Evolutionary conservation across 768 basidiomycete species (phyloP), one percentile per base, ranked within the genome.

Genomic region (Phylloporus arenicola): DNA sequence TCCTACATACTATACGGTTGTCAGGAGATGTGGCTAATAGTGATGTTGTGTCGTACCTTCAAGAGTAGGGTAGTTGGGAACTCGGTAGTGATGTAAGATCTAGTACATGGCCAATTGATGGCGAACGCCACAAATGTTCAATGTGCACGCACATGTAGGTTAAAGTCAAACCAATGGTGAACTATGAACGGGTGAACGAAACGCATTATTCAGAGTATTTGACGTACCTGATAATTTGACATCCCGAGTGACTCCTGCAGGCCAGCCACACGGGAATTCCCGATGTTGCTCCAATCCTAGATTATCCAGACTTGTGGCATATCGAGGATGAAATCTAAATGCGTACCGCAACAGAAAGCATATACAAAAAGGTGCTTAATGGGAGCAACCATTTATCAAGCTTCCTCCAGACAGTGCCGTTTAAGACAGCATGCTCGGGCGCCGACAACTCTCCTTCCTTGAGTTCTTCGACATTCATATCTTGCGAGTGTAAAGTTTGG

Each of bases 201-300:
- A 6, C 4, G 17, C 3, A 22, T n/a, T 2, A 11, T n/a, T 20
- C 2, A 6, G 13, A 22, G 27, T 1, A 44, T 6, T 30, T 9
- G 17, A 42, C 41, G 4, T 38, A 63, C 64, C 48, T 67, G 58
- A 37, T 68, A 62, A 44, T 67, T 60, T 1, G 64, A 55, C 37
- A 64, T 54, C 3, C n/a, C 68, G 34, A 85, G 60, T 43, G 79
- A 73, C 14, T 64, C 73, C 56, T 82, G 78, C 48, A 85, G 61
- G 10, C 83, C 82, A 11, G 80, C 83, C 3, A 83, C 73, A n/a
- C 76, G 73, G 22, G 82, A 82, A 57, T 84, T 83, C 12, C 70
- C 77, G 29, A 83, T 72, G 57, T 82, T 82, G 24, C 58, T 64
- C 39, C 50, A 50, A 17, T 78, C 48, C 80, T 69, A 25, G 7